Conservation (phyloP, 75 land plant genomes). For the Chamaecyparis obtusa region DNA sequence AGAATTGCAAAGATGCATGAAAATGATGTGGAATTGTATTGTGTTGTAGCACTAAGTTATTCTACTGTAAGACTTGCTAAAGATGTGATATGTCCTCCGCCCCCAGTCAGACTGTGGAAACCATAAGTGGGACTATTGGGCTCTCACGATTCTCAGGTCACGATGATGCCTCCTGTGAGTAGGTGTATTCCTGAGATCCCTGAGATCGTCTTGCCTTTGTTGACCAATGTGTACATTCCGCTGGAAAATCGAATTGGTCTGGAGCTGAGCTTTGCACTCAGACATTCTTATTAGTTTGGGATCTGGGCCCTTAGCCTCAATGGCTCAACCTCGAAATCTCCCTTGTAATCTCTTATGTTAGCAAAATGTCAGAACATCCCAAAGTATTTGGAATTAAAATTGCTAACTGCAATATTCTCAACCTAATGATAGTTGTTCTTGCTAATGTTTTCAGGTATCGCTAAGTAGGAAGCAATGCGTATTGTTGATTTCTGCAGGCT, state of each 20-base stretch:
- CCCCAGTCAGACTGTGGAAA: too few relatives aligned
- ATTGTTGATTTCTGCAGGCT: conserved; percentile 58
- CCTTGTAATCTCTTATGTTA: background rate
- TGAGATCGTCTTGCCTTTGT: background rate
- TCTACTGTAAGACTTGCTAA: too few relatives aligned
- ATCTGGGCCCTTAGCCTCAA: background rate
- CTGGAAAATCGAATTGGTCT: background rate
- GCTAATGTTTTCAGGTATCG: conserved; percentile 41
- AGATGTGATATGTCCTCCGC: too few relatives aligned
- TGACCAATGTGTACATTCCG: background rate
- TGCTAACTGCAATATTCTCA: background rate
- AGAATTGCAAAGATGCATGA: background rate
- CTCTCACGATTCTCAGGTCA: background rate
- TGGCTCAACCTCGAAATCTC: background rate
- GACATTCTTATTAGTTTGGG: background rate
- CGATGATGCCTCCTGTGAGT: background rate
- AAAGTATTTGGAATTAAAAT: background rate
- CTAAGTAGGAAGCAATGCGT: conserved; percentile 54
- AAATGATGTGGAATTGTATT: background rate
- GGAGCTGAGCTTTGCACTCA: background rate
- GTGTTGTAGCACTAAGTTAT: background rate
- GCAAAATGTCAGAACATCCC: background rate
- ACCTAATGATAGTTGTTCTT: background rate
- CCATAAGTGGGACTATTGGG: background rate
- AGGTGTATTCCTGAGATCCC: background rate